Conservation (phyloP, 768 basidiomycete genomes). For the Suillus hirtellus region DNA sequence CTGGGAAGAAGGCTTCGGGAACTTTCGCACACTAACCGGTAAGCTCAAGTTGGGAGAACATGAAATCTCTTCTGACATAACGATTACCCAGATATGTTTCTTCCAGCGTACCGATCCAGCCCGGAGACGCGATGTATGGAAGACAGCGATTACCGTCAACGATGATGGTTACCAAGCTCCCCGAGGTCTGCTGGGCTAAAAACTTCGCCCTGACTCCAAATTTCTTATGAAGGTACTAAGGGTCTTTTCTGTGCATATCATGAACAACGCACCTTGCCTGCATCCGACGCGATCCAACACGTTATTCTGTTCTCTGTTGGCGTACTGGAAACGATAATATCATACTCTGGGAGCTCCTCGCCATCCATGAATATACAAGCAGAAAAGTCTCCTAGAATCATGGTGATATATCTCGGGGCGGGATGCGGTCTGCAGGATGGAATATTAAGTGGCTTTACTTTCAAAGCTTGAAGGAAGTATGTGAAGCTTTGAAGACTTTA, state of each 20-base stretch:
- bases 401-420: background rate
- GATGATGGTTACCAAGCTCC: background rate
- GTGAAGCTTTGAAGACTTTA: too few species aligned
- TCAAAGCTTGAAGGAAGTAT: background rate
- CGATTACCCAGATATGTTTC: background rate
- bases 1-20: background rate
- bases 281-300: slow-evolving; percentile 25
- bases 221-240: slow-evolving; percentile 8
- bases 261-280: slow-evolving; percentile 18
- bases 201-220: slow-evolving; percentile 17
- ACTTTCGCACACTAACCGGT: slow-evolving; percentile 13
- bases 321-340: slow-evolving; percentile 12
- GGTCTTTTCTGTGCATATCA: background rate
- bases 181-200: background rate
- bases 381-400: slow-evolving; percentile 20
- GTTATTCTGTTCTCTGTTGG: slow-evolving; percentile 13
- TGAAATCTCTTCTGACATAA: slow-evolving; percentile 3
- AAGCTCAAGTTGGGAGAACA: slow-evolving; percentile 21
- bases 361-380: slow-evolving; percentile 19
- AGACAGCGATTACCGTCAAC: slow-evolving; percentile 15
- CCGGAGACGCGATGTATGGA: fast-evolving
- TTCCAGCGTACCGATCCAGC: background rate
- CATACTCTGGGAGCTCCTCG: slow-evolving; percentile 18
- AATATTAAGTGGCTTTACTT: background rate
- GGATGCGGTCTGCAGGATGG: background rate